Evolutionary conservation across 345 rosid genomes (phyloP).

Genomic region (Citrus reticulata): DNA sequence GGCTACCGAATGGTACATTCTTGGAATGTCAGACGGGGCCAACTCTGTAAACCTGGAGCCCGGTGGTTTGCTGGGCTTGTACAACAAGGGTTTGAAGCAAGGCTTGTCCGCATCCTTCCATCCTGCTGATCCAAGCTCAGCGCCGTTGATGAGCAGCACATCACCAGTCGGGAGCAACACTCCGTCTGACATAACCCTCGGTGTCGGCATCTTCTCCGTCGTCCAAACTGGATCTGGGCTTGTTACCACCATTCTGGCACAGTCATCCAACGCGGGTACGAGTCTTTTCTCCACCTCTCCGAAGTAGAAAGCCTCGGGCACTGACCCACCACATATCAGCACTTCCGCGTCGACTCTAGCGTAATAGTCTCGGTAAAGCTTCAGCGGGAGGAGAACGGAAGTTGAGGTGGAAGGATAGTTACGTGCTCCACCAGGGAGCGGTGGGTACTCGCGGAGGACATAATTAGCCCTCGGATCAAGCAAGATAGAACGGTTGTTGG

Average conservation of each 20-base stretch:
- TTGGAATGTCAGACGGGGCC: constrained; percentile 39
- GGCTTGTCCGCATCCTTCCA: constrained; percentile 72
- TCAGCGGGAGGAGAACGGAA: constrained; percentile 40
- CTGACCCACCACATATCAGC: neutral
- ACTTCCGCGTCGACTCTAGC: constrained; percentile 19
- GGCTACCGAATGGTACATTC: constrained; percentile 57
- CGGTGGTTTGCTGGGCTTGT: constrained; percentile 23
- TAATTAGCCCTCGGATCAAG: constrained; percentile 18
- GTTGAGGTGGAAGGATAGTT: constrained; percentile 3
- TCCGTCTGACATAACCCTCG: neutral
- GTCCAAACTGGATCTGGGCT: constrained; percentile 12
- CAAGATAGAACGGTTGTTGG: constrained; percentile 22
- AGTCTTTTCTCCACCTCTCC: constrained; percentile 22
- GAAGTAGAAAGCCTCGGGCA: neutral
- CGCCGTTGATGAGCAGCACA: constrained; percentile 52
- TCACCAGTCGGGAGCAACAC: neutral
- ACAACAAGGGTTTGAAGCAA: constrained; percentile 50
- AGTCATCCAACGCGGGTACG: constrained; percentile 33
- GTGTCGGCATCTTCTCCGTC: neutral
- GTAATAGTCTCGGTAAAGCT: constrained; percentile 20
- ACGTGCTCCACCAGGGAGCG: constrained; percentile 21
- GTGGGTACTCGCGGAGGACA: constrained; percentile 26
- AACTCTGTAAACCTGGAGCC: constrained; percentile 36
- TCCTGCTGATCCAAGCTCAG: constrained; percentile 55
- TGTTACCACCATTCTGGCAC: constrained; percentile 36